Evolutionary conservation across 2,329 filamentous ascomycete species (phyloP).

Genomic region (Mycosphaerella sp.): DNA sequence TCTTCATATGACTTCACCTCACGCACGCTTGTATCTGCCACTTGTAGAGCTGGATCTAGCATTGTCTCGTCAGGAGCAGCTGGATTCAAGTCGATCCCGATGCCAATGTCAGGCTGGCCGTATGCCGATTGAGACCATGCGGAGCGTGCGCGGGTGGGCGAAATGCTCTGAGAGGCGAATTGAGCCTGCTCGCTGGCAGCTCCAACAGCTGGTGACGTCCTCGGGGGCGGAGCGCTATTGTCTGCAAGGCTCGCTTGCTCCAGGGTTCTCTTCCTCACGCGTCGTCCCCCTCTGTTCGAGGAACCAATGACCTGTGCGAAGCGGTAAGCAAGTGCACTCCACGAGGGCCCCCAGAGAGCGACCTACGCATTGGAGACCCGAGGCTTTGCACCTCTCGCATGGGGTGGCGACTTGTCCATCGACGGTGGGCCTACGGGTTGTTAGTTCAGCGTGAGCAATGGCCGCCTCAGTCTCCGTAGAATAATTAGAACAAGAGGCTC

Average conservation of each 20-base stretch:
- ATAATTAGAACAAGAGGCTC: neutral
- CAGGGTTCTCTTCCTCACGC: slow-evolving; percentile 49
- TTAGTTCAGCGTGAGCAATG: slow-evolving; percentile 17
- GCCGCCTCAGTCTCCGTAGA: too few species aligned
- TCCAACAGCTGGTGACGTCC: slow-evolving; percentile 26
- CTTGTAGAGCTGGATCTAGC: slow-evolving; percentile 30
- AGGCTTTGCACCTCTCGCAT: slow-evolving; percentile 53
- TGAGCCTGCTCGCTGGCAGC: slow-evolving; percentile 22
- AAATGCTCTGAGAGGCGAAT: slow-evolving; percentile 17
- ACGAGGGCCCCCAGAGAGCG: neutral
- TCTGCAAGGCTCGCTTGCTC: slow-evolving; percentile 31
- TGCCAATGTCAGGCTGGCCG: slow-evolving; percentile 5
- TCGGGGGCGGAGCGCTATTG: slow-evolving; percentile 14
- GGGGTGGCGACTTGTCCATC: slow-evolving; percentile 48
- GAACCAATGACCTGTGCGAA: slow-evolving; percentile 28
- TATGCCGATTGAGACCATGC: slow-evolving; percentile 10
- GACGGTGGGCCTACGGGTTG: slow-evolving; percentile 35
- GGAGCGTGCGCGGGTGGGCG: slow-evolving; percentile 6
- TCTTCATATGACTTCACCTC: slow-evolving; percentile 6
- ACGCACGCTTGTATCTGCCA: slow-evolving; percentile 20
- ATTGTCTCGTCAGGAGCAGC: slow-evolving; percentile 24
- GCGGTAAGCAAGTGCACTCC: neutral
- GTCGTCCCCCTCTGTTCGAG: slow-evolving; percentile 54
- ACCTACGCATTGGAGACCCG: slow-evolving; percentile 51
- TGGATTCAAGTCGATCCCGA: slow-evolving; percentile 15